These are phyloP conservation scores for Rosa chinensis DNA, from an alignment of 306 rosid species.

Conservation along the genomic window DNA sequence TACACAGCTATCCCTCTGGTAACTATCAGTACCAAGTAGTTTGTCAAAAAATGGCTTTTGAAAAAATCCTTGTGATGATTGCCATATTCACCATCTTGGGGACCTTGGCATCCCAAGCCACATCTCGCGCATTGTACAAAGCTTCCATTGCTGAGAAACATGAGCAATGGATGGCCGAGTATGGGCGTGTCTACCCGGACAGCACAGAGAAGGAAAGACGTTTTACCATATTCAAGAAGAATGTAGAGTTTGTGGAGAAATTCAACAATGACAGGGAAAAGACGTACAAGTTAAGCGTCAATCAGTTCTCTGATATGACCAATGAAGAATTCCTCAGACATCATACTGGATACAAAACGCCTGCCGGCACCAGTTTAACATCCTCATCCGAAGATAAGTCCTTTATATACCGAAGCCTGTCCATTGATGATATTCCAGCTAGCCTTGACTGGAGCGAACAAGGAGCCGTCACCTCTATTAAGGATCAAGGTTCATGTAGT, in stretches of 20 bases:
- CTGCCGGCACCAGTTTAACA: no score
- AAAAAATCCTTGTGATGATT: no score
- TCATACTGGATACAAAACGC: slow-evolving; percentile 15
- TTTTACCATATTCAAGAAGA: slow-evolving; percentile 31
- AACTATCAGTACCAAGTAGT: no score
- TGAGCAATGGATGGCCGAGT: slow-evolving; percentile 31
- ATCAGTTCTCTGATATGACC: slow-evolving; percentile 36
- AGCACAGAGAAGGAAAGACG: slow-evolving; percentile 29
- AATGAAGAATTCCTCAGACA: slow-evolving; percentile 24
- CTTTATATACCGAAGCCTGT: neutral
- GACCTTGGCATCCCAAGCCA: no score
- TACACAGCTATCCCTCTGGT: no score
- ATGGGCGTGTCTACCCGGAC: slow-evolving; percentile 22
- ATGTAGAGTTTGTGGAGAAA: slow-evolving; percentile 19
- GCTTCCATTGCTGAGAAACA: no score
- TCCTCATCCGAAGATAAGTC: no score
- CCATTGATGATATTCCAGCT: slow-evolving; percentile 11
- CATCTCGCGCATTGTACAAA: no score
- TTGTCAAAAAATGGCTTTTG: no score
- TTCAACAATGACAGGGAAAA: neutral
- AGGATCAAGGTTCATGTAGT: neutral
- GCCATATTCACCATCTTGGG: no score
- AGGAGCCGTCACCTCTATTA: slow-evolving; percentile 38
- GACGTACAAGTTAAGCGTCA: slow-evolving; percentile 25
- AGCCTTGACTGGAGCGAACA: slow-evolving; percentile 36